Evolutionary conservation across 257 asterid genomes (phyloP).

Genomic region (Scutellaria baicalensis): DNA sequence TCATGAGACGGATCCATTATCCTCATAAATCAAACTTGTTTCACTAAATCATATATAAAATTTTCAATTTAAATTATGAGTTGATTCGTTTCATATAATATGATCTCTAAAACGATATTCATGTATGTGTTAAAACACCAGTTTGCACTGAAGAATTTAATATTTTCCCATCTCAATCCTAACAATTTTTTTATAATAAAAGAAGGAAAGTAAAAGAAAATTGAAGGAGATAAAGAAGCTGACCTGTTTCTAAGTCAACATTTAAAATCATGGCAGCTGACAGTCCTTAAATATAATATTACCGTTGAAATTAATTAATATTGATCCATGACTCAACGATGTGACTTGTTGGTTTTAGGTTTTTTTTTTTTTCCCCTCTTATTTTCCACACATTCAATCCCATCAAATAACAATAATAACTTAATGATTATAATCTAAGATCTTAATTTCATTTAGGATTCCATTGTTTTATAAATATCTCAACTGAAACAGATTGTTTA

Average conservation of each 20-base stretch:
- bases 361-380: background rate
- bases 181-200: too few species aligned
- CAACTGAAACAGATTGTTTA: background rate
- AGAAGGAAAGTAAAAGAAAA: background rate
- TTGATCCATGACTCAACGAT: constrained; percentile 24
- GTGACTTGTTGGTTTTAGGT: constrained; percentile 11
- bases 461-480: background rate
- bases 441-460: background rate
- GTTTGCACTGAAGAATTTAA: too few species aligned
- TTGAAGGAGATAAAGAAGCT: background rate
- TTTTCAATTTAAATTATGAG: too few species aligned
- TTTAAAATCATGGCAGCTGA: constrained; percentile 28
- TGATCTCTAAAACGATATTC: too few species aligned
- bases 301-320: constrained; percentile 13
- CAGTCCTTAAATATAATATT: background rate
- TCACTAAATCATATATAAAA: too few species aligned
- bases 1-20: too few species aligned
- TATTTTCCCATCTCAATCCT: too few species aligned
- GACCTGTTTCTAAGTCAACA: constrained; percentile 18
- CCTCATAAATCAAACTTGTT: too few species aligned
- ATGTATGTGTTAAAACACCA: too few species aligned
- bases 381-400: constrained; percentile 1
- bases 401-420: constrained; percentile 1
- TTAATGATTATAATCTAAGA: background rate
- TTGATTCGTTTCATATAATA: too few species aligned